Evolutionary conservation across 2,329 filamentous ascomycete species (phyloP).

Genomic region (Cordyceps tenuipes): DNA sequence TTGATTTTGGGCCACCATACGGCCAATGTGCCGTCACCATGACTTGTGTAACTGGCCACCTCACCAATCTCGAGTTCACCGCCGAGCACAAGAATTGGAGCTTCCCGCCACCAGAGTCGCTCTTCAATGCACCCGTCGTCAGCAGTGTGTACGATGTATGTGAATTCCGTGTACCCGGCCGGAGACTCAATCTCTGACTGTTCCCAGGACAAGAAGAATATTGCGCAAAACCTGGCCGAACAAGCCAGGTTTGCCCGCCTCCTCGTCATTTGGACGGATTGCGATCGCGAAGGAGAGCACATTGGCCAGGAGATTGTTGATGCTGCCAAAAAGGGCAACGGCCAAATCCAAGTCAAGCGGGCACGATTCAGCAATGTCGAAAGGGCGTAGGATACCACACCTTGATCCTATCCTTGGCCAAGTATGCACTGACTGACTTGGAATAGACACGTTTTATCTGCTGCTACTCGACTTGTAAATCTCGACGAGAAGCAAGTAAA

Average conservation of each 20-base stretch:
- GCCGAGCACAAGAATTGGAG: conserved; percentile 69
- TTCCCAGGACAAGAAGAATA: conserved; percentile 61
- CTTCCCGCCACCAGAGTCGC: conserved; percentile 64
- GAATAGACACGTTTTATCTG: conserved; percentile 71
- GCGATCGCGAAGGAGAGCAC: conserved; percentile 93
- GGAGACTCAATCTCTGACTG: conserved; percentile 11
- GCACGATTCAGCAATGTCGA: conserved; percentile 96
- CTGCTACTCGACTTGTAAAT: conserved; percentile 66
- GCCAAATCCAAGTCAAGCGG: conserved; percentile 67
- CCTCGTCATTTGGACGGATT: conserved; percentile 97
- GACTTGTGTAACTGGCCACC: conserved; percentile 86
- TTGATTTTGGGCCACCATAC: conserved; percentile 75
- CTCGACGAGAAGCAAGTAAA: conserved; percentile 81
- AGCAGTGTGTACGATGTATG: conserved; percentile 58
- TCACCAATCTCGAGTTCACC: conserved; percentile 73
- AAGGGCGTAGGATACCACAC: conserved; percentile 53
- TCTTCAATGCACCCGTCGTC: conserved; percentile 75
- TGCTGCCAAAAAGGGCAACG: conserved; percentile 68
- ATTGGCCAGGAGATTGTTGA: conserved; percentile 87
- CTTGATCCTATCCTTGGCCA: conserved; percentile 6
- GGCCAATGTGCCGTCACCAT: conserved; percentile 80
- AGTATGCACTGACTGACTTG: conserved; percentile 9
- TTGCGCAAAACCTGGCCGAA: conserved; percentile 76
- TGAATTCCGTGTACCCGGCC: background rate
- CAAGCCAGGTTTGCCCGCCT: conserved; percentile 66